Base-by-base conservation (phyloP, 148 eudicot species). In the Chenopodium berlandieri region DNA sequence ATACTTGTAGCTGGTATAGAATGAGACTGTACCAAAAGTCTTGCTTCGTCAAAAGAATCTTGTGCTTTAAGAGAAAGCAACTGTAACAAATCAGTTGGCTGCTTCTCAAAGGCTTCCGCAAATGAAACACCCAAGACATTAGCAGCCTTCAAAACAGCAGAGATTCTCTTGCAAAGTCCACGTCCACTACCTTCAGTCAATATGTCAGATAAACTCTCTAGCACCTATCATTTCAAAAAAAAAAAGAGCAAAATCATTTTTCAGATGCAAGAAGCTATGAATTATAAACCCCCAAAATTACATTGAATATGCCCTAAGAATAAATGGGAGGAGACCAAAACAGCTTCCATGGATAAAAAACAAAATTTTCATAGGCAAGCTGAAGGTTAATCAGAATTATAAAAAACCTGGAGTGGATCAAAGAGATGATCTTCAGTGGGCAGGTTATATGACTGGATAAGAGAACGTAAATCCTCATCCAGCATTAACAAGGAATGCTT, bases 11-110 rank as follows among this genome's bases (percentile, higher is more conserved):
- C 91, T 74, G 99, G 90, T 90, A 95, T 90, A 71, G 94, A 84
- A 86, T 93, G 97, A 80, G 94, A 90, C 88, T 90, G 90, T 71
- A 95, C 92, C 70, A 95, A 88, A 69, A 92, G 94, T 81, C 86
- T 83, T 67, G 99, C 97, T 89, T 95, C 97, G 64, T 93, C 93
- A 76, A 91, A 95, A 46, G 99, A 95, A 83, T 95, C 99, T 86
- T 95, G 99, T 31, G 97, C 99, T 89, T 93, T 95, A 79, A 95
- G 99, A 86, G 99, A 92, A 80, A 95, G 94, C 87, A 95, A 84
- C 86, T 95, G 99, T 79, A 95, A 83, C 76, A 93, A 86, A 81
- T 93, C 97, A 81, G 91, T 86, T 50, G 99, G 97, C 84, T 91
- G 92, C 88, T 92, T 93, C 80, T 88, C 93, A 88, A 90, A 95